A percentile compares a stretch with the other conserved stretches of the same genome.
Conservation (phyloP, 768 basidiomycete genomes). For the Saitozyma podzolica region DNA sequence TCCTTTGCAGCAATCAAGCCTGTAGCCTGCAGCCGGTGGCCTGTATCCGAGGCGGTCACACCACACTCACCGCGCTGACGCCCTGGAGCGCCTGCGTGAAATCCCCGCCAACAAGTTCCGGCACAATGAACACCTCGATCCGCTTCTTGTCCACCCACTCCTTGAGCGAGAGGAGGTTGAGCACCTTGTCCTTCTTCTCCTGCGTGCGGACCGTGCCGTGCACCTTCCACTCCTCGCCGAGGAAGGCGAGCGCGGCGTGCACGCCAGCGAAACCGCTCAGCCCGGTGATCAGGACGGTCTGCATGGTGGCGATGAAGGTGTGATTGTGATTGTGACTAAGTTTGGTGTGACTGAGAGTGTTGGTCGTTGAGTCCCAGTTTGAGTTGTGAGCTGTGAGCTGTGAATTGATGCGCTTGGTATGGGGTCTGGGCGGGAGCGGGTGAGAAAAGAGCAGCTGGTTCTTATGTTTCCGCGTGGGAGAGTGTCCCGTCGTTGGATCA, state of each 20-base stretch:
- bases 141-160: constrained; percentile 21
- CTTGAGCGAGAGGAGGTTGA: constrained; percentile 22
- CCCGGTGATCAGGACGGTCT: constrained; percentile 43
- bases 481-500: too few species aligned
- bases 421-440: too few species aligned
- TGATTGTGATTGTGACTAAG: too few species aligned
- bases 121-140: constrained; percentile 33
- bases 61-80: constrained; percentile 31
- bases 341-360: too few species aligned
- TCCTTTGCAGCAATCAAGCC: too few species aligned
- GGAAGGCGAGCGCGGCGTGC: constrained; percentile 40
- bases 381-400: too few species aligned
- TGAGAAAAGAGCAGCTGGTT: too few species aligned
- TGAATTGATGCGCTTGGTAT: too few species aligned
- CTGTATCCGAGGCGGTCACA: too few species aligned
- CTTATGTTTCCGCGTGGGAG: too few species aligned
- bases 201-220: constrained; percentile 42
- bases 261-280: constrained; percentile 42
- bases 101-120: constrained; percentile 39
- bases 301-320: constrained; percentile 12
- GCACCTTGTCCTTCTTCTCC: constrained; percentile 27
- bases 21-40: too few species aligned
- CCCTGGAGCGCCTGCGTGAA: constrained; percentile 36
- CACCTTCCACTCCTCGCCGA: constrained; percentile 41
- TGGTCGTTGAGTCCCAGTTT: too few species aligned